Evolutionary conservation across 768 basidiomycete genomes (phyloP).

Genomic region (Rhodosporidiobolus sp.): DNA sequence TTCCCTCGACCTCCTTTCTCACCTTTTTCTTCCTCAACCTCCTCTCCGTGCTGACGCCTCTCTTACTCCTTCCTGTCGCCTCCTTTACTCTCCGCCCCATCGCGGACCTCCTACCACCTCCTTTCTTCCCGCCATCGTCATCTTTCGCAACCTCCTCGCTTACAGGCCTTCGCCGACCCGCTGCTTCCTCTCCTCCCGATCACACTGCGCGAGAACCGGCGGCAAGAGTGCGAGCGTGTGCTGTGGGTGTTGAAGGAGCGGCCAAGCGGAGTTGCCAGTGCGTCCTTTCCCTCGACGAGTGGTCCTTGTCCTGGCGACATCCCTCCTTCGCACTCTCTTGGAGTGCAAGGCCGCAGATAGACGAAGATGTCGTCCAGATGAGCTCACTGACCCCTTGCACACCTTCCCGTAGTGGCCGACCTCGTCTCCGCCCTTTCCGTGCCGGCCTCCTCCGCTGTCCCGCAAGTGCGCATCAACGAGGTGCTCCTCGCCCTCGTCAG

Average conservation of each 20-base stretch:
- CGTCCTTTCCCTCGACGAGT: background rate
- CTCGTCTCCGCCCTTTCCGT: background rate
- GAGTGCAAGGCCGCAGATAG: too few species aligned
- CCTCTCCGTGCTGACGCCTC: background rate
- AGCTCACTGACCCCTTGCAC: background rate
- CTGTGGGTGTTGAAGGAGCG: slow-evolving; percentile 19
- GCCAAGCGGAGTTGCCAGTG: background rate
- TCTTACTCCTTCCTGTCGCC: background rate
- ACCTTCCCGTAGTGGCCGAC: slow-evolving; percentile 18
- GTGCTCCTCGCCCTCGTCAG: slow-evolving; percentile 31
- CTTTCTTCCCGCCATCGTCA: too few species aligned
- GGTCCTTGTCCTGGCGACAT: background rate
- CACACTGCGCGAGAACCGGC: slow-evolving; percentile 30
- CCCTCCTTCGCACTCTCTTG: background rate
- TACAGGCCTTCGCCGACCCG: slow-evolving; percentile 34
- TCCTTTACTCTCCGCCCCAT: too few species aligned
- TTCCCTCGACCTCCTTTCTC: background rate
- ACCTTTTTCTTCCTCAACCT: background rate
- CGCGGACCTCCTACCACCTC: too few species aligned
- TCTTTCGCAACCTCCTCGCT: background rate
- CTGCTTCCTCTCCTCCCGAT: slow-evolving; percentile 34
- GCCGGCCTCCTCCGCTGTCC: background rate
- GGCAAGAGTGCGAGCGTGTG: slow-evolving; percentile 24
- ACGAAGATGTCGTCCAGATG: too few species aligned
- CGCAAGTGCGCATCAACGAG: slow-evolving; percentile 36